Percentiles rank a stretch among this genome's conserved stretches.
phyloP scores from a whole-genome alignment of 1,284 basidiomycete species.

The Ustilago curta region DNA sequence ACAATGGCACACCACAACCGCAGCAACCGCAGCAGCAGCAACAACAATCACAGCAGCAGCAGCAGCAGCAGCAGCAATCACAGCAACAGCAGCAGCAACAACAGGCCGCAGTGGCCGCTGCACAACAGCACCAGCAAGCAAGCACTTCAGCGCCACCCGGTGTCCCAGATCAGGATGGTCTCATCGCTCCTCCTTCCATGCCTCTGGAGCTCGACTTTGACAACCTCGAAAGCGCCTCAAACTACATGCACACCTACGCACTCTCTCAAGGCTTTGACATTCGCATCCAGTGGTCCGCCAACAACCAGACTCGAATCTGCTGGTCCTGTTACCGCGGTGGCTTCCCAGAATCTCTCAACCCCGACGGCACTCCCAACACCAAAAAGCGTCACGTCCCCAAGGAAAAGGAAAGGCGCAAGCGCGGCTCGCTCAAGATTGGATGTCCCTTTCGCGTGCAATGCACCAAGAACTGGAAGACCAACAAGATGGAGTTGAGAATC shows the following conservation, averaged over 20 bases:
- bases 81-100: slow-evolving; percentile 34
- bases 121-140: slow-evolving; percentile 23
- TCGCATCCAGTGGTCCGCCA: slow-evolving; percentile 56
- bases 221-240: slow-evolving; percentile 50
- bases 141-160: slow-evolving; percentile 32
- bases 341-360: slow-evolving; percentile 44
- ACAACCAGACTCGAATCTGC: slow-evolving; percentile 53
- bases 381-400: slow-evolving; percentile 52
- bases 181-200: slow-evolving; percentile 51
- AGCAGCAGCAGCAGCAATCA: slow-evolving; percentile 23
- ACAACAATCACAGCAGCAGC: slow-evolving; percentile 19
- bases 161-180: slow-evolving; percentile 32
- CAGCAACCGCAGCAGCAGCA: slow-evolving; percentile 19
- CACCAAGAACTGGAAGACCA: slow-evolving; percentile 53
- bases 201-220: slow-evolving; percentile 54
- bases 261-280: slow-evolving; percentile 55
- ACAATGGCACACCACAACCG: slow-evolving; percentile 34
- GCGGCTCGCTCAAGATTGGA: slow-evolving; percentile 51
- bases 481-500: slow-evolving; percentile 52
- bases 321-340: slow-evolving; percentile 54
- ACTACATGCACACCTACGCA: slow-evolving; percentile 55
- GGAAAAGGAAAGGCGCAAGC: slow-evolving; percentile 48
- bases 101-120: slow-evolving; percentile 12
- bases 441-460: slow-evolving; percentile 51
- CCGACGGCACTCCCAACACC: slow-evolving; percentile 48